phyloP scores from a whole-genome alignment of 2,329 filamentous ascomycete genomes.

The Basipetospora sp. region DNA sequence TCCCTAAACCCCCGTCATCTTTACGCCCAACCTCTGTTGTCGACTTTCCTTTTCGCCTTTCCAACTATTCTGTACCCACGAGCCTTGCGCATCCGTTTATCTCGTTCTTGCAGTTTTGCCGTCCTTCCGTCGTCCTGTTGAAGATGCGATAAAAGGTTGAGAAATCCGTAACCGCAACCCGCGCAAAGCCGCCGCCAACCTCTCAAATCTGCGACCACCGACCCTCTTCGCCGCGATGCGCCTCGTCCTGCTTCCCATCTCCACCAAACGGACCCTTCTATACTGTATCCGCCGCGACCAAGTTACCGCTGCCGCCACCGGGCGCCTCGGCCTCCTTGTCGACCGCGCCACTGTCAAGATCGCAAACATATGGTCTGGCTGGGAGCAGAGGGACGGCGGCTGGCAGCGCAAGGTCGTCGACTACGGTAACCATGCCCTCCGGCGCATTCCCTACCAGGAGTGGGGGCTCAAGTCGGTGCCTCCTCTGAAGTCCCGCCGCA shows the following conservation, averaged over 20 bases:
- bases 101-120: not conserved
- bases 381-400: slow-evolving; percentile 70
- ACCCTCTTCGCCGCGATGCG: slow-evolving; percentile 47
- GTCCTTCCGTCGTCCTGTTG: not conserved
- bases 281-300: slow-evolving; percentile 68
- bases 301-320: slow-evolving; percentile 22
- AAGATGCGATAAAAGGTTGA: slow-evolving; percentile 1
- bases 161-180: not conserved
- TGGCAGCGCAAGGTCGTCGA: slow-evolving; percentile 81
- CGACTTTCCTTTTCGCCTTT: too few relatives aligned
- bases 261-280: slow-evolving; percentile 75
- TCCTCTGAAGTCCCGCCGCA: slow-evolving; percentile 53
- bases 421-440: slow-evolving; percentile 74
- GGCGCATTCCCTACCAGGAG: slow-evolving; percentile 87
- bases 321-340: slow-evolving; percentile 17
- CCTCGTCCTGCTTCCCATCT: slow-evolving; percentile 84
- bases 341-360: slow-evolving; percentile 61
- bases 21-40: too few relatives aligned
- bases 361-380: slow-evolving; percentile 63
- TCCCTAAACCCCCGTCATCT: too few relatives aligned
- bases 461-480: slow-evolving; percentile 95
- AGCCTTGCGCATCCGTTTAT: too few relatives aligned
- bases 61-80: too few relatives aligned
- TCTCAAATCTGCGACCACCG: too few relatives aligned
- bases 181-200: too few relatives aligned